Evolutionary conservation across 495 filamentous ascomycete genomes (phyloP).

Genomic region (Trypethelium eluteriae): DNA sequence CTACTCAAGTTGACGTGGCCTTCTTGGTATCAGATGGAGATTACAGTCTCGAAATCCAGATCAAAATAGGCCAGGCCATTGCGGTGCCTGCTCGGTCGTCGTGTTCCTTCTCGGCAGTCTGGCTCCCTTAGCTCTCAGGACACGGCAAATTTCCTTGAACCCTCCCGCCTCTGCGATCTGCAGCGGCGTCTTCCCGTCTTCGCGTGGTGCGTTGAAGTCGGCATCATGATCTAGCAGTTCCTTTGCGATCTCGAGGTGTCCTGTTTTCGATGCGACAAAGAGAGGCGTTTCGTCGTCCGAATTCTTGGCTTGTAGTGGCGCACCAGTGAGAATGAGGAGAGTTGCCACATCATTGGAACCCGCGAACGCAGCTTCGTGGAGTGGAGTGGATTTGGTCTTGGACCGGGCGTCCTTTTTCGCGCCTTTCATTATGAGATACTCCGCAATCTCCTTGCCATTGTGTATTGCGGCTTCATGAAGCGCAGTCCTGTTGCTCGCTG

Average conservation of each 20-base stretch:
- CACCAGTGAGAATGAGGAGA: neutral
- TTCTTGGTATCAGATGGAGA: too few relatives aligned
- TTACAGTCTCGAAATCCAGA: too few relatives aligned
- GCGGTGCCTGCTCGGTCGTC: neutral
- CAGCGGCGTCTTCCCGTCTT: neutral
- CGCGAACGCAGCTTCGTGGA: neutral
- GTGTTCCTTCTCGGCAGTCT: neutral
- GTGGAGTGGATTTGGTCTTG: neutral
- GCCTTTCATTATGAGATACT: neutral
- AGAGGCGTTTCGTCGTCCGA: neutral
- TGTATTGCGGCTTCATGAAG: slow-evolving; percentile 1
- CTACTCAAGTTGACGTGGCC: too few relatives aligned
- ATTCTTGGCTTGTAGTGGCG: neutral
- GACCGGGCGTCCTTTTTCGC: neutral
- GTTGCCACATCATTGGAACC: neutral
- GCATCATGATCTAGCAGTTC: neutral
- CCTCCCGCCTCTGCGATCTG: neutral
- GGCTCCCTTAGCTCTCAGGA: neutral
- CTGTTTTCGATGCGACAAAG: neutral
- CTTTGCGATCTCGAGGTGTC: neutral
- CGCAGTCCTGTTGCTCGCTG: neutral
- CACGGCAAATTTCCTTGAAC: neutral
- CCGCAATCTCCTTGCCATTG: neutral
- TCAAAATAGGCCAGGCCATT: neutral
- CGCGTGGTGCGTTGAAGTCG: neutral